Evolutionary conservation across 257 asterid genomes (phyloP), one percentile per base, ranked within the genome.

Genomic region (Henckelia pumila): DNA sequence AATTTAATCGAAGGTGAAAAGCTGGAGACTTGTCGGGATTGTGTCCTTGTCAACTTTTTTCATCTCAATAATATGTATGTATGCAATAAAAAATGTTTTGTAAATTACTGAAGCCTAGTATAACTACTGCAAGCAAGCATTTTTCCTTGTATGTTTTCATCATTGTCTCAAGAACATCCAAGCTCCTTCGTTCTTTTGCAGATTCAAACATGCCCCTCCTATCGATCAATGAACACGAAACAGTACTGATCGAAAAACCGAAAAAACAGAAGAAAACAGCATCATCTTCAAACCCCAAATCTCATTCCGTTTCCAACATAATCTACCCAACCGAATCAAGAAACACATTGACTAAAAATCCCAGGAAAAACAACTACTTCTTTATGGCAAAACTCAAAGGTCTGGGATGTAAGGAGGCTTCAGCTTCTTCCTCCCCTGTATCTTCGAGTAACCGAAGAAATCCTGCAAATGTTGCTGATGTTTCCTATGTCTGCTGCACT

Each of bases 401-500:
- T 59, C 71, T 86, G 55, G 86, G 88, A 30, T 86, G 88, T 71
- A 78, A 71, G 65, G 82, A 83, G 64, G 16, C 66, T 6, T 20
- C 80, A 63, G 55, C 21, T 21, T 47, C 20, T 47, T 47, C 55
- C 21, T 16, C 21, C 6, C 55, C 8, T 47, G 55, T 5, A 47
- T 20, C 74, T 19, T 47, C 59, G 53, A 24, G 32, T 1, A 72
- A 21, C 49, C 71, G 69, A 50, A 71, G 80, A 66, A 80, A 55
- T 70, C 55, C 49, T 21, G 81, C 61, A 56, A 80, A 82, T 65
- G 81, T 80, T 49, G 86, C 77, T 55, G 85, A 75, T 78, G 63
- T 81, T 44, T 73, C 78, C 62, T 81, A 80, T 70, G 79, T 84
- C 33, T 86, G 89, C 58, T 86, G 90, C 55, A 74, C 88, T 37